Conservation (phyloP, 139 green algal genomes). For the Penium margaritaceum region DNA sequence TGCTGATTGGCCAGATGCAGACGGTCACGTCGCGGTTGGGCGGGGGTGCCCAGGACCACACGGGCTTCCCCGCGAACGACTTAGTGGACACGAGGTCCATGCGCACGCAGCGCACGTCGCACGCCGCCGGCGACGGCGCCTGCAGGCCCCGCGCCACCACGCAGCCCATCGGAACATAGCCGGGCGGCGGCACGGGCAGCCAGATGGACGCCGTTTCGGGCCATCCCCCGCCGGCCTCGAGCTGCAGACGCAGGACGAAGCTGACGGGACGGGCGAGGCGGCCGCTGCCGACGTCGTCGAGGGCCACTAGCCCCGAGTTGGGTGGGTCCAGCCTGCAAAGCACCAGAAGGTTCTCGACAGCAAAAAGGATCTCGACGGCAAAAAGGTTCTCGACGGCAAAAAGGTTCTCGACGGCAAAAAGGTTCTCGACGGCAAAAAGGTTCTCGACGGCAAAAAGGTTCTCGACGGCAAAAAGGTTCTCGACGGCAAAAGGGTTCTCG, state of each 20-base stretch:
- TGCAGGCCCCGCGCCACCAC: background rate
- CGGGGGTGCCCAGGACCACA: constrained; percentile 14
- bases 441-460: too few species aligned
- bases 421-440: too few species aligned
- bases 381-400: too few species aligned
- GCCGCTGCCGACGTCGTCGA: background rate
- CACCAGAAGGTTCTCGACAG: background rate
- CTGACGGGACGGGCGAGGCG: background rate
- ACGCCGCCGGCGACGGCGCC: background rate
- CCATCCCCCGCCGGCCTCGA: background rate
- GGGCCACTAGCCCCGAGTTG: background rate
- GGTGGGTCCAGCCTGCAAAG: background rate
- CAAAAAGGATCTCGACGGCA: too few species aligned
- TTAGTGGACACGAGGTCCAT: constrained; percentile 25
- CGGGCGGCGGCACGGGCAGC: constrained; percentile 9
- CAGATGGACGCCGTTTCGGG: background rate
- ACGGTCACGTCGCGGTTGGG: background rate
- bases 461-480: too few species aligned
- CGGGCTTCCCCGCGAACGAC: constrained; percentile 3
- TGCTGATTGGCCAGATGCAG: constrained; percentile 39
- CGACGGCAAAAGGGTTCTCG: too few species aligned
- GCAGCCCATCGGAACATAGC: constrained; percentile 30
- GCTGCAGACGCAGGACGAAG: background rate
- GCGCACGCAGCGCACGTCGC: constrained; percentile 14
- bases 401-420: too few species aligned